A percentile compares a stretch with the other conserved stretches of the same genome.
Conservation (phyloP, 768 basidiomycete genomes). For the Tylopilus rubrobrunneus region DNA sequence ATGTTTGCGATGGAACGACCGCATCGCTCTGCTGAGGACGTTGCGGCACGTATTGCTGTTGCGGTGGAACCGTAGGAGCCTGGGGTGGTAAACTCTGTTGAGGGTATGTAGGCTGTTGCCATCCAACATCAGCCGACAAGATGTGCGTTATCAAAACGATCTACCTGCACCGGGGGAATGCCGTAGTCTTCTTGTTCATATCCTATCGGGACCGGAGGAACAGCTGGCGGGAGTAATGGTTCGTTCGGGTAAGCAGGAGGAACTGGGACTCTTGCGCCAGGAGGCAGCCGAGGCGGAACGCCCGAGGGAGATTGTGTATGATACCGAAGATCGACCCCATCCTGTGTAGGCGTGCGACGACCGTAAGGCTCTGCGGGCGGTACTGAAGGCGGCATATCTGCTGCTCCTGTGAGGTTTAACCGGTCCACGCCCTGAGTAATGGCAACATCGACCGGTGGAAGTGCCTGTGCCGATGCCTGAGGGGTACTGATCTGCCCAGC, state of each 20-base stretch:
- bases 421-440: slow-evolving; percentile 40
- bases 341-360: slow-evolving; percentile 26
- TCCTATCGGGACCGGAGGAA: slow-evolving; percentile 10
- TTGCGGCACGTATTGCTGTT: slow-evolving; percentile 24
- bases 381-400: slow-evolving; percentile 34
- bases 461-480: slow-evolving; percentile 30
- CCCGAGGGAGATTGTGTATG: slow-evolving; percentile 34
- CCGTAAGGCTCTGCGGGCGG: slow-evolving; percentile 19
- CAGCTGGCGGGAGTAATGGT: slow-evolving; percentile 25
- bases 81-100: slow-evolving; percentile 22
- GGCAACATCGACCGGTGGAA: slow-evolving; percentile 33
- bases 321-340: slow-evolving; percentile 41
- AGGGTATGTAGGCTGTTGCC: slow-evolving; percentile 20
- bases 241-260: slow-evolving; percentile 34
- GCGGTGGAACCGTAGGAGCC: slow-evolving; percentile 15
- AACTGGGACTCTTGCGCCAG: slow-evolving; percentile 37
- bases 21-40: slow-evolving; percentile 31
- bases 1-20: slow-evolving; percentile 27
- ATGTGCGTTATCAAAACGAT: not conserved
- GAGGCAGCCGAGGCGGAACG: slow-evolving; percentile 33
- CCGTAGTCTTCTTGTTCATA: slow-evolving; percentile 31
- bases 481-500: slow-evolving; percentile 31
- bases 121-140: slow-evolving; percentile 1
- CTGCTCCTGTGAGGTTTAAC: slow-evolving; percentile 39
- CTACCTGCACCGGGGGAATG: slow-evolving; percentile 22